These are phyloP conservation scores for Fusarium agapanthi DNA, from an alignment of 2,329 filamentous ascomycete species.

Conservation along the genomic window DNA sequence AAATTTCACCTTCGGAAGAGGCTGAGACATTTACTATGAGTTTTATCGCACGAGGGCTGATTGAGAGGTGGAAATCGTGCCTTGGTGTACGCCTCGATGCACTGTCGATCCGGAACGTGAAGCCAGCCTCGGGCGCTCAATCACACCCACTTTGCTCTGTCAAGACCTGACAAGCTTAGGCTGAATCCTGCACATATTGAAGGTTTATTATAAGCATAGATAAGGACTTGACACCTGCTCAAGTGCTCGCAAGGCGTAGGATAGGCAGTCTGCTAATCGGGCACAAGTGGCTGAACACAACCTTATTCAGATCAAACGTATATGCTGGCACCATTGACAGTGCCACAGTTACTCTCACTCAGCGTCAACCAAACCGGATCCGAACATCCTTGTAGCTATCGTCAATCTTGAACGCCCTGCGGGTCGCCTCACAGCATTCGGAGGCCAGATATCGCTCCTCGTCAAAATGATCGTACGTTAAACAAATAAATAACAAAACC, in stretches of 20 bases:
- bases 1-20: conserved; percentile 4
- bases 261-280: background rate
- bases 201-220: background rate
- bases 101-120: conserved; percentile 11
- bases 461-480: background rate
- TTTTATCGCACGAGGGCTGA: background rate
- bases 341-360: background rate
- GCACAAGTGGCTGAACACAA: background rate
- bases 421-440: background rate
- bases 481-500: background rate
- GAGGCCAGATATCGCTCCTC: background rate
- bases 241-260: background rate
- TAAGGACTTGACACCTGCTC: background rate
- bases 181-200: background rate
- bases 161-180: background rate
- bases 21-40: background rate
- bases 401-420: background rate
- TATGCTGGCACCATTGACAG: background rate
- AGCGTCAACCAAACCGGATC: background rate
- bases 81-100: conserved; percentile 10
- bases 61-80: background rate
- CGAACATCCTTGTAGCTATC: background rate
- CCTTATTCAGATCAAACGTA: background rate
- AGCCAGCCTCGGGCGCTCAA: background rate
- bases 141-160: background rate